Percentiles rank a stretch among this genome's conserved stretches.
These are phyloP conservation scores for Aureobasidium zeae DNA, from an alignment of 2,329 filamentous ascomycete species.

Conservation along the genomic window DNA sequence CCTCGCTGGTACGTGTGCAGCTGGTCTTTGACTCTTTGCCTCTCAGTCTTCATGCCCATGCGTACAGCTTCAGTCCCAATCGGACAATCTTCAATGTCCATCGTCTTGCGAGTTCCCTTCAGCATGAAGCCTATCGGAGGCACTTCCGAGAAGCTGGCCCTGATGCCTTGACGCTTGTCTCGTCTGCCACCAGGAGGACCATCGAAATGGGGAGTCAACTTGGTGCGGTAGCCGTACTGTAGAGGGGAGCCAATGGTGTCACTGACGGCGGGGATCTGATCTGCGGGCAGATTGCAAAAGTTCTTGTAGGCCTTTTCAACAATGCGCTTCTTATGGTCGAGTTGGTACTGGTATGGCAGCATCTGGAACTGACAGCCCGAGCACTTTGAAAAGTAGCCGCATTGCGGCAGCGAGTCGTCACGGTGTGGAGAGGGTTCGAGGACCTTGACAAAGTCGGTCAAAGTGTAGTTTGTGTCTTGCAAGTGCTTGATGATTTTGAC, in stretches of 20 bases:
- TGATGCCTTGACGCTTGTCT: conserved; percentile 42
- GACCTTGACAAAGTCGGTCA: conserved; percentile 75
- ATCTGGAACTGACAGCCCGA: conserved; percentile 97
- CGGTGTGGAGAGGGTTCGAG: conserved; percentile 63
- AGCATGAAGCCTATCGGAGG: conserved; percentile 85
- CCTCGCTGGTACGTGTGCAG: conserved; percentile 66
- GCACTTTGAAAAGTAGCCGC: conserved; percentile 79
- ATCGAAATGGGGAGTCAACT: conserved; percentile 93
- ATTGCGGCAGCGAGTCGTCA: conserved; percentile 67
- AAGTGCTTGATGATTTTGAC: conserved; percentile 72
- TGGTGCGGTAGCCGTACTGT: conserved; percentile 90
- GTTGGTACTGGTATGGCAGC: conserved; percentile 79
- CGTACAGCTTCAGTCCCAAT: conserved; percentile 84
- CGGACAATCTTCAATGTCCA: conserved; percentile 96
- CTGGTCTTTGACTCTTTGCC: conserved; percentile 63
- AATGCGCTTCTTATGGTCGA: conserved; percentile 72
- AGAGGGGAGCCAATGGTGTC: conserved; percentile 86
- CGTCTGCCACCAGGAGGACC: conserved; percentile 51
- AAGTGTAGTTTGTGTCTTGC: conserved; percentile 55
- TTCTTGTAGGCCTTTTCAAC: conserved; percentile 87
- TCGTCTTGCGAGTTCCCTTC: conserved; percentile 67
- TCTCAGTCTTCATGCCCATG: conserved; percentile 67
- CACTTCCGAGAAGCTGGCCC: conserved; percentile 50
- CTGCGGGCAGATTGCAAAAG: conserved; percentile 73
- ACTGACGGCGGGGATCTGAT: conserved; percentile 63